Evolutionary conservation across 345 rosid species (phyloP), one percentile per base, ranked within the genome.

Genomic region (Arabidopsis arenosa): DNA sequence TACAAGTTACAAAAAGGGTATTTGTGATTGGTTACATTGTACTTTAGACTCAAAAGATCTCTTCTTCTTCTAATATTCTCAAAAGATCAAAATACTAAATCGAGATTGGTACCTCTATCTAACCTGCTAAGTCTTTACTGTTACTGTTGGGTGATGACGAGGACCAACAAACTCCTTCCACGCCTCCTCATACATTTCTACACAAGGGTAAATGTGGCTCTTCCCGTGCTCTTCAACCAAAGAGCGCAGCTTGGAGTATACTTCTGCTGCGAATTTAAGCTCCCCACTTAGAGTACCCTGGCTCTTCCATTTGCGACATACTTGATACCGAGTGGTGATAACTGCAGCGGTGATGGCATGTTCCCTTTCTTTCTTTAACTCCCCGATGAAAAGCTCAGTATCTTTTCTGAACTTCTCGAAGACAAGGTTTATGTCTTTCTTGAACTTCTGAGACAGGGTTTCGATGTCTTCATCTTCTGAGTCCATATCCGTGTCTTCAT

Each of bases 301-400:
- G 3, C 41, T 57, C 23, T 57, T 5, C 41, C 62, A 57, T 17
- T 35, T 3, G 12, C 41, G 62, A 57, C 12, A 57, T 2, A 57
- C 62, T 57, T 57, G 62, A 9, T 57, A 57, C 63, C 12, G 41
- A 32, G 21, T 32, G 3, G 62, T 57, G 40, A 57, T 4, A 56
- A 5, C 1, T 8, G 21, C 39, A 15, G 40, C 40, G 9, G 2
- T 2, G 12, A n/a, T 10, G 6, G 21, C 11, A 26, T n/a, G 18
- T 0, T 14, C 23, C 21, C 21, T 18, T 18, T 18, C 21, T 18
- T 18, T 18, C 21, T 18, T 18, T 18, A 18, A 18, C 21, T 18
- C 21, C 21, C 21, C 21, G 21, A 18, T 18, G 21, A 18, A 18
- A 18, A 18, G 21, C 21, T 18, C 21, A 18, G 21, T 18, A 18